phyloP scores from a whole-genome alignment of 352 stramenopile species.

The Poterioochromonas sp. region DNA sequence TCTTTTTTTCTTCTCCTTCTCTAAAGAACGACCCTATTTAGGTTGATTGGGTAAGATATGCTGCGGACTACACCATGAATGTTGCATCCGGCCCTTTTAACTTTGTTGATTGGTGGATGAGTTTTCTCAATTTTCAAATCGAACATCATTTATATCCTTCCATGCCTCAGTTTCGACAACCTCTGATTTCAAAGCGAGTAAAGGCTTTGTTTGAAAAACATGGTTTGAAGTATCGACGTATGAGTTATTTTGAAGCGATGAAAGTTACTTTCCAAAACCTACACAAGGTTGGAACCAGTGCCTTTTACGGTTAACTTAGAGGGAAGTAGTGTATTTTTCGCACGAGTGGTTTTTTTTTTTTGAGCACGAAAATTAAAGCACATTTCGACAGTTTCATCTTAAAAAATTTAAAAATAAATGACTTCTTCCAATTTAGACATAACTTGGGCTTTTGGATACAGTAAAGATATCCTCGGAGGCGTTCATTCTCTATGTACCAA shows the following conservation, averaged over 20 bases:
- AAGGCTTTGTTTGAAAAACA: slow-evolving; percentile 41
- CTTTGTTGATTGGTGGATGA: slow-evolving; percentile 41
- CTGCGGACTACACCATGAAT: slow-evolving; percentile 43
- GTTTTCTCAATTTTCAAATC: slow-evolving; percentile 42
- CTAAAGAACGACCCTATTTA: too few species aligned
- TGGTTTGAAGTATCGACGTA: slow-evolving; percentile 40
- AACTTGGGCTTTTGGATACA: slow-evolving; percentile 77
- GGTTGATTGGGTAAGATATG: slow-evolving; percentile 44
- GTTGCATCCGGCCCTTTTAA: slow-evolving; percentile 31
- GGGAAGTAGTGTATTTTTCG: too few species aligned
- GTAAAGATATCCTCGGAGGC: slow-evolving; percentile 69
- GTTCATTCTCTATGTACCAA: slow-evolving; percentile 63
- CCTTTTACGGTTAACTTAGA: slow-evolving; percentile 31
- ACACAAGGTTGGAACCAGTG: slow-evolving; percentile 38
- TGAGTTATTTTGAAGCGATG: slow-evolving; percentile 36
- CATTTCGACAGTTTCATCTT: too few species aligned
- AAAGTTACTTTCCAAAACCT: slow-evolving; percentile 42
- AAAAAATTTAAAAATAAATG: too few species aligned
- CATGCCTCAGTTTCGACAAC: slow-evolving; percentile 44
- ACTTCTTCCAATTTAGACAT: slow-evolving; percentile 46
- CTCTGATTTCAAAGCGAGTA: slow-evolving; percentile 39
- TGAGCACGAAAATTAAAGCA: too few species aligned
- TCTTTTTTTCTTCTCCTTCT: too few species aligned
- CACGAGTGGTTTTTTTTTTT: too few species aligned
- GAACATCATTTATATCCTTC: slow-evolving; percentile 40